Evolutionary conservation across 2,329 filamentous ascomycete species (phyloP).

Genomic region (Macrophomina tecta): DNA sequence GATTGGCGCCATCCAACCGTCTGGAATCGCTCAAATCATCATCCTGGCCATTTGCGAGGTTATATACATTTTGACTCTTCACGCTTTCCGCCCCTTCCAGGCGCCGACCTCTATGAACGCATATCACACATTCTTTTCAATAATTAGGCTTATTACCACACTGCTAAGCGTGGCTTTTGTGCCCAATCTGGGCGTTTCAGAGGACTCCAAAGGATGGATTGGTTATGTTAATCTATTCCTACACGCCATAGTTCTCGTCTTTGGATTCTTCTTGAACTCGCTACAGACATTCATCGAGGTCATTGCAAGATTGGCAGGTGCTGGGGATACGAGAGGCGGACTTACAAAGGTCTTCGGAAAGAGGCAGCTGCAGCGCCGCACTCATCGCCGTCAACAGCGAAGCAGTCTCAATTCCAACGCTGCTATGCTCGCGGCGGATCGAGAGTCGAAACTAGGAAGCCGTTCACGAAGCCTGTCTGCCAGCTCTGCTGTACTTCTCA

Average conservation of each 20-base stretch:
- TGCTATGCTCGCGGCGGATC: slow-evolving; percentile 74
- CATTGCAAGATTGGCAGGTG: slow-evolving; percentile 78
- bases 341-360: slow-evolving; percentile 87
- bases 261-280: slow-evolving; percentile 93
- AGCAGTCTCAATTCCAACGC: slow-evolving; percentile 83
- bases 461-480: slow-evolving; percentile 66
- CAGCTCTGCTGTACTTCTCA: slow-evolving; percentile 66
- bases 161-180: slow-evolving; percentile 71
- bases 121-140: slow-evolving; percentile 86
- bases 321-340: slow-evolving; percentile 79
- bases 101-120: slow-evolving; percentile 95
- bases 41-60: slow-evolving; percentile 94
- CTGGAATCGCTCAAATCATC: slow-evolving; percentile 90
- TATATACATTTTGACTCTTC: slow-evolving; percentile 82
- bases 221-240: slow-evolving; percentile 89
- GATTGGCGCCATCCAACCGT: slow-evolving; percentile 90
- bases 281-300: slow-evolving; percentile 91
- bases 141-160: slow-evolving; percentile 73
- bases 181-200: slow-evolving; percentile 77
- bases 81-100: slow-evolving; percentile 89
- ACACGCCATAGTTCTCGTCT: slow-evolving; percentile 82
- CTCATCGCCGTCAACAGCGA: slow-evolving; percentile 68
- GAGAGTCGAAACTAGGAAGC: slow-evolving; percentile 60
- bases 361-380: slow-evolving; percentile 80
- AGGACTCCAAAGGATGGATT: slow-evolving; percentile 89